A percentile compares a stretch with the other conserved stretches of the same genome.
Evolutionary conservation across 495 filamentous ascomycete genomes (phyloP).

Genomic region (Sordaria brevicollis): DNA sequence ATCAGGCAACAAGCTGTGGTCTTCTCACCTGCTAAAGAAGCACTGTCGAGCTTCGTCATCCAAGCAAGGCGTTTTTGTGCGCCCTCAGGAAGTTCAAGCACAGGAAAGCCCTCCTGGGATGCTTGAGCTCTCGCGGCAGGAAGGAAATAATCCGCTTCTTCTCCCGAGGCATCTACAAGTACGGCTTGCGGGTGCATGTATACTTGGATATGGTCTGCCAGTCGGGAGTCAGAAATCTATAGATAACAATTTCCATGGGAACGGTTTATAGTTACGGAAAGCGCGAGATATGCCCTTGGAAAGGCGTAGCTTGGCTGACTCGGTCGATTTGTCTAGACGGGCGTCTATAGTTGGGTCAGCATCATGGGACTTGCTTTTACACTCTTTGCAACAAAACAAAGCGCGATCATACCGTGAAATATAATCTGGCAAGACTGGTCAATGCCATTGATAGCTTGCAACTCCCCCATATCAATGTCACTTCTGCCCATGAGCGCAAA

Average conservation of each 20-base stretch:
- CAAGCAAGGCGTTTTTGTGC: slow-evolving; percentile 54
- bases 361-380: background rate
- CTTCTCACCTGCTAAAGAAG: slow-evolving; percentile 52
- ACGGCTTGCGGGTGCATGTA: slow-evolving; percentile 51
- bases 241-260: background rate
- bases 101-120: slow-evolving; percentile 29
- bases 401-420: slow-evolving; percentile 38
- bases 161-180: slow-evolving; percentile 38
- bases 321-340: slow-evolving; percentile 37
- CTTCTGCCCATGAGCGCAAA: slow-evolving; percentile 47
- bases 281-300: slow-evolving; percentile 28
- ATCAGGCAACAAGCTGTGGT: background rate
- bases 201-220: slow-evolving; percentile 36
- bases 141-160: slow-evolving; percentile 46
- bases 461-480: slow-evolving; percentile 38
- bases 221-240: slow-evolving; percentile 1
- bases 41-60: slow-evolving; percentile 64
- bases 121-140: slow-evolving; percentile 38
- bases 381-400: background rate
- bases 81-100: slow-evolving; percentile 59
- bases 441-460: slow-evolving; percentile 47
- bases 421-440: slow-evolving; percentile 42
- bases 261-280: slow-evolving; percentile 24
- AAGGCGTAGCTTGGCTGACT: slow-evolving; percentile 43
- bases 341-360: slow-evolving; percentile 34